These are phyloP conservation scores for Neurospora sp. DNA, from an alignment of 495 filamentous ascomycete genomes.

Conservation along the genomic window DNA sequence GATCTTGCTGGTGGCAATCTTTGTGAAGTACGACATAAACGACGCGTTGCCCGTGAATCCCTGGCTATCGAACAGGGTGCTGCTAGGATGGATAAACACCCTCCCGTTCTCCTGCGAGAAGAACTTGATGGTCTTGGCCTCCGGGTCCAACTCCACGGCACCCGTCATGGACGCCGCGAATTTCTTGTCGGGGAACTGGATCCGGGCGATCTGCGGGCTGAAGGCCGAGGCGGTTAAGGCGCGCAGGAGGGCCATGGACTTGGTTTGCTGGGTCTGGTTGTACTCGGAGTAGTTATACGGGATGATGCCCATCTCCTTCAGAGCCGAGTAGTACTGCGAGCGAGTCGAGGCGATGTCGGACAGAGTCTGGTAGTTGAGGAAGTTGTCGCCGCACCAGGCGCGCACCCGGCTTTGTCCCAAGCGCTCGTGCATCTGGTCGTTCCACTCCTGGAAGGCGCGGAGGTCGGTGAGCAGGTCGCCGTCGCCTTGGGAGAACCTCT, in stretches of 20 bases:
- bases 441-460: conserved; percentile 74
- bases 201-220: conserved; percentile 81
- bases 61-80: conserved; percentile 74
- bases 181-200: conserved; percentile 89
- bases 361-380: conserved; percentile 73
- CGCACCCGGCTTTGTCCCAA: conserved; percentile 54
- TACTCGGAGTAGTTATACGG: conserved; percentile 23
- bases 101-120: conserved; percentile 77
- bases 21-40: conserved; percentile 79
- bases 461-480: conserved; percentile 86
- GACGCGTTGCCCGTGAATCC: conserved; percentile 54
- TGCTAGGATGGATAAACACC: conserved; percentile 86
- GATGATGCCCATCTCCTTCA: conserved; percentile 77
- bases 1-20: conserved; percentile 82
- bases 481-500: conserved; percentile 61
- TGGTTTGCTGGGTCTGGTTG: conserved; percentile 30
- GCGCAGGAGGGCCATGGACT: conserved; percentile 54
- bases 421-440: conserved; percentile 41
- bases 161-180: conserved; percentile 77
- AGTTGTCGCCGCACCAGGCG: conserved; percentile 77
- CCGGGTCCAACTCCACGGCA: conserved; percentile 84
- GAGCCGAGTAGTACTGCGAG: conserved; percentile 72
- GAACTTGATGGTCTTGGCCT: conserved; percentile 84
- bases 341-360: conserved; percentile 80
- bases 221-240: conserved; percentile 87